Percentiles rank a stretch among this genome's conserved stretches.
phyloP scores from a whole-genome alignment of 2,329 filamentous ascomycete species.

The Curvularia hawaiiensis region DNA sequence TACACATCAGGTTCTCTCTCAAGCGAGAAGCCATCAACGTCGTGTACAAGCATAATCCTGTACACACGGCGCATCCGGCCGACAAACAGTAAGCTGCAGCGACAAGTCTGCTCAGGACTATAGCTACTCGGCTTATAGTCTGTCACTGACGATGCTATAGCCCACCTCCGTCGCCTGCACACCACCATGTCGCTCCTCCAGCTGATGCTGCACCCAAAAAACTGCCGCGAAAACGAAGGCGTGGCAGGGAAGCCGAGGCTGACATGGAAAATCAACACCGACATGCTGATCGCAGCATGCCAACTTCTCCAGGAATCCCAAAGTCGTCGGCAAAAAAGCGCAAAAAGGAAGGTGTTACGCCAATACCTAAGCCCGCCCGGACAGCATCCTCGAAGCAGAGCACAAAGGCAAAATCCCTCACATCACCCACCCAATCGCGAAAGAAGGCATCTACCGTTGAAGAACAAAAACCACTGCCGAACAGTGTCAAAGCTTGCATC shows the following conservation, averaged over 20 bases:
- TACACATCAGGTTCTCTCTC: constrained; percentile 44
- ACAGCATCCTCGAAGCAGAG: constrained; percentile 22
- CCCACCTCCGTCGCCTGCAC: constrained; percentile 11
- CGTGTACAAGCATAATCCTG: constrained; percentile 45
- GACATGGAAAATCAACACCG: constrained; percentile 18
- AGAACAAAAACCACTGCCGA: constrained; percentile 11
- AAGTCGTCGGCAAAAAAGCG: constrained; percentile 26
- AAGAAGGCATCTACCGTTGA: constrained; percentile 17
- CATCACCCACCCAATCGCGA: constrained; percentile 21
- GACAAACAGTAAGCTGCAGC: constrained; percentile 21
- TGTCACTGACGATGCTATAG: neutral
- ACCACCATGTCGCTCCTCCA: constrained; percentile 5
- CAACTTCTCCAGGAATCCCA: constrained; percentile 26
- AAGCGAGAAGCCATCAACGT: constrained; percentile 43
- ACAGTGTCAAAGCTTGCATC: constrained; percentile 27
- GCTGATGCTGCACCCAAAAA: constrained; percentile 12
- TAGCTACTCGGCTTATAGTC: neutral
- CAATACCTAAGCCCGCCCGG: constrained; percentile 9
- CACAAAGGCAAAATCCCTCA: constrained; percentile 23
- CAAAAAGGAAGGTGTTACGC: constrained; percentile 21
- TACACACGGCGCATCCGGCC: constrained; percentile 25
- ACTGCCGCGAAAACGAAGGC: constrained; percentile 26
- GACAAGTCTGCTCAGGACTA: neutral
- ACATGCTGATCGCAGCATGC: constrained; percentile 28
- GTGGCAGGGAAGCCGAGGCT: constrained; percentile 23